Conservation (phyloP, 2,329 filamentous ascomycete genomes). For the Curvularia sp. region DNA sequence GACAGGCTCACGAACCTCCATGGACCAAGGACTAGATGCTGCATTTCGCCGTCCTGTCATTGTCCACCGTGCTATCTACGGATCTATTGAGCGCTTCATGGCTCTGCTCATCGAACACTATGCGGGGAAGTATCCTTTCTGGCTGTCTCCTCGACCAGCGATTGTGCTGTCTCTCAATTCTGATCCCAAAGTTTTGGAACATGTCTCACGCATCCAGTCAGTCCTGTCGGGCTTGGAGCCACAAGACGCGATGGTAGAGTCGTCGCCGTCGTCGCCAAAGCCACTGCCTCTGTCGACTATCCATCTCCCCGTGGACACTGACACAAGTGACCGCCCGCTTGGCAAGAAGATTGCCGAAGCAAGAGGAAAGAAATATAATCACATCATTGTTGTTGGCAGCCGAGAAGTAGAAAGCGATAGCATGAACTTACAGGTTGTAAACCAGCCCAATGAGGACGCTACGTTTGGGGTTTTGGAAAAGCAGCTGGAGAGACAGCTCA, state of each 20-base stretch:
- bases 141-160: slow-evolving; percentile 82
- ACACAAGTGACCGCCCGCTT: slow-evolving; percentile 67
- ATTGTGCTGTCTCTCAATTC: slow-evolving; percentile 76
- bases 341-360: slow-evolving; percentile 75
- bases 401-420: slow-evolving; percentile 37
- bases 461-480: slow-evolving; percentile 47
- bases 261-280: slow-evolving; percentile 35
- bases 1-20: slow-evolving; percentile 55
- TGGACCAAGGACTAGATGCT: slow-evolving; percentile 48
- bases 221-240: slow-evolving; percentile 38
- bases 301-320: slow-evolving; percentile 73
- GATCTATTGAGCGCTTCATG: slow-evolving; percentile 84
- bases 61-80: slow-evolving; percentile 83
- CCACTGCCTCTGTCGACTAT: slow-evolving; percentile 60
- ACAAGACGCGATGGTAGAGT: slow-evolving; percentile 17
- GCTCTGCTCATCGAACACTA: slow-evolving; percentile 86
- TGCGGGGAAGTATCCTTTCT: slow-evolving; percentile 80
- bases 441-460: slow-evolving; percentile 48
- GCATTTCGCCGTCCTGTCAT: slow-evolving; percentile 67
- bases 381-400: slow-evolving; percentile 73
- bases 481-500: slow-evolving; percentile 21
- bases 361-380: slow-evolving; percentile 73
- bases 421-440: slow-evolving; percentile 42
- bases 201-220: slow-evolving; percentile 52
- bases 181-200: slow-evolving; percentile 60